Conservation (phyloP, 148 eudicot genomes). For the Chenopodium album region DNA sequence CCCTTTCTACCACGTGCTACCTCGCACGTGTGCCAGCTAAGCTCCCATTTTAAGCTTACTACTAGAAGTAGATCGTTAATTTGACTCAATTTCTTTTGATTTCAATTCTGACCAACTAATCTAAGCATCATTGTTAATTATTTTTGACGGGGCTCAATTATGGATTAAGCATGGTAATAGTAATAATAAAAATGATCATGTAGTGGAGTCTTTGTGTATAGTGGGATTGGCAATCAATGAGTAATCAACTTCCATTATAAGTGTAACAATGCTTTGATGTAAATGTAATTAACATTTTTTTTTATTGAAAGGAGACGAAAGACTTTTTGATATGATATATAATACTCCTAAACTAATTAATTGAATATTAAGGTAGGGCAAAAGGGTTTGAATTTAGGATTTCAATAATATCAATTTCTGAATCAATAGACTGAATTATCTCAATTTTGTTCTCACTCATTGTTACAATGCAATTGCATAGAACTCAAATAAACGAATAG, state of each 20-base stretch:
- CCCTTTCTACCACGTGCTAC: constrained; percentile 49
- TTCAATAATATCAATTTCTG: too few relatives aligned
- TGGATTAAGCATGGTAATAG: constrained; percentile 9
- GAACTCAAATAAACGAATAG: too few relatives aligned
- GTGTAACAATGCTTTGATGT: neutral
- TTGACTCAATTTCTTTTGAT: neutral
- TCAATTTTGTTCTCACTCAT: too few relatives aligned
- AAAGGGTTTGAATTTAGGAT: too few relatives aligned
- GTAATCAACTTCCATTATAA: neutral
- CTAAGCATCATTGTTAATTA: neutral
- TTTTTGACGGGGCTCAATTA: neutral
- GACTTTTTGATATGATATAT: too few relatives aligned
- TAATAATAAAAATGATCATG: neutral
- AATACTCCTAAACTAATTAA: too few relatives aligned
- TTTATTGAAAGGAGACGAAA: neutral
- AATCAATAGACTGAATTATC: too few relatives aligned
- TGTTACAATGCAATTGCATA: too few relatives aligned
- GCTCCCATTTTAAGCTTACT: neutral
- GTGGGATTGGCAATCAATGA: constrained; percentile 2
- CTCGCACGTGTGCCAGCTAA: constrained; percentile 52
- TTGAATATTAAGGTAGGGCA: too few relatives aligned
- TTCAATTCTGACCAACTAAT: constrained; percentile 4
- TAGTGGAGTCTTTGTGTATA: neutral
- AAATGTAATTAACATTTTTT: neutral
- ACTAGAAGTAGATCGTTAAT: neutral